Evolutionary conservation across 2,329 filamentous ascomycete species (phyloP).

Genomic region (Parastagonospora nodorum): DNA sequence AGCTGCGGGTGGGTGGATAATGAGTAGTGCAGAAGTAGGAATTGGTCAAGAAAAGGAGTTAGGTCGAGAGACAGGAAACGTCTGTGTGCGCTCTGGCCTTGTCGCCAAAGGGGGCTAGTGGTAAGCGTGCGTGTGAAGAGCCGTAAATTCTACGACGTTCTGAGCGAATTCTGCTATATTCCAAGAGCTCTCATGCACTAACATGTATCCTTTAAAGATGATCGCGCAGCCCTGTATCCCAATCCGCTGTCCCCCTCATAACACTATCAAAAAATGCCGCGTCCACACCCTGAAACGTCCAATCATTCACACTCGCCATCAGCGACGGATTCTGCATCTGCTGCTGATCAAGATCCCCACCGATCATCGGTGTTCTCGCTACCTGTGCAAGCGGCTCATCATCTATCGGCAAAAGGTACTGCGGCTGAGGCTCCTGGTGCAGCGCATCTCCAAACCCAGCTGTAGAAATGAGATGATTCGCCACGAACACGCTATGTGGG

Average conservation of each 20-base stretch:
- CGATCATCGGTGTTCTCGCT: neutral
- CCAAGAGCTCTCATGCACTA: too few species aligned
- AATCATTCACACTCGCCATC: slow-evolving; percentile 15
- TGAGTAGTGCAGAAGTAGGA: too few species aligned
- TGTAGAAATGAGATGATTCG: slow-evolving; percentile 2
- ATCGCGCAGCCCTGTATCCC: neutral
- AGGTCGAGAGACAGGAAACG: too few species aligned
- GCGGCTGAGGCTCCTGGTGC: neutral
- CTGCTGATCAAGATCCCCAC: slow-evolving; percentile 23
- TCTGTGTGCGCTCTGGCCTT: too few species aligned
- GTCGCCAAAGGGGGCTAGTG: too few species aligned
- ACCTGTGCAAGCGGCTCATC: neutral
- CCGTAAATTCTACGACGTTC: too few species aligned
- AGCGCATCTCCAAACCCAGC: slow-evolving; percentile 5
- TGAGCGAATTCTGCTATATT: too few species aligned
- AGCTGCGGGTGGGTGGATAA: too few species aligned
- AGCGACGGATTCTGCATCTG: slow-evolving; percentile 10
- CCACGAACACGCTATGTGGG: neutral
- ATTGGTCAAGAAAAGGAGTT: too few species aligned
- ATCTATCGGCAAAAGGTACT: neutral
- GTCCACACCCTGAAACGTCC: slow-evolving; percentile 26
- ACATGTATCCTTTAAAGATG: neutral
- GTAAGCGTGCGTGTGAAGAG: too few species aligned
- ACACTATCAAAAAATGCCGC: slow-evolving; percentile 26
- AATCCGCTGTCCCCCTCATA: slow-evolving; percentile 13